Evolutionary conservation across 352 stramenopile genomes (phyloP).

Genomic region (Pythium sukuiense): DNA sequence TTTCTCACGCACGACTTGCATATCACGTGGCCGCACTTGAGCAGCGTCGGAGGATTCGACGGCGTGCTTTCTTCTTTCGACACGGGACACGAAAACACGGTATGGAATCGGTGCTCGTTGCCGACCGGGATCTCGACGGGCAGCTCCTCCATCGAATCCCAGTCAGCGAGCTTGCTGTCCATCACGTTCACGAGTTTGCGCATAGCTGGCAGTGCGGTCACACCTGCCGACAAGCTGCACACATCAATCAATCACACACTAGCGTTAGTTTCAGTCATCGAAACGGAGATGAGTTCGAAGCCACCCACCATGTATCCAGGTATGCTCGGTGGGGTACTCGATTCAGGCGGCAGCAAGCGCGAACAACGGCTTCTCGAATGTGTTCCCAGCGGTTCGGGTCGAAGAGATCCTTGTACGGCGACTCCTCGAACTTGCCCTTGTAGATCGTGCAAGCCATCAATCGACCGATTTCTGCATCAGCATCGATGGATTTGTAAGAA

Average conservation of each 20-base stretch:
- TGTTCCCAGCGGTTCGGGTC: conserved; percentile 65
- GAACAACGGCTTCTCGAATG: conserved; percentile 67
- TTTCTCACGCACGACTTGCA: conserved; percentile 78
- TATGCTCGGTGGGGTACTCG: conserved; percentile 72
- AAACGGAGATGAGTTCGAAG: too few relatives aligned
- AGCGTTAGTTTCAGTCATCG: background rate
- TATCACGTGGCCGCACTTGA: conserved; percentile 88
- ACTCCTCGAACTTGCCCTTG: conserved; percentile 68
- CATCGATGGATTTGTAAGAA: background rate
- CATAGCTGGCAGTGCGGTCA: conserved; percentile 73
- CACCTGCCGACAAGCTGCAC: conserved; percentile 61
- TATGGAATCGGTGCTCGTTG: conserved; percentile 85
- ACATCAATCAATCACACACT: background rate
- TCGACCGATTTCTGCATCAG: conserved; percentile 52
- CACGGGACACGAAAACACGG: conserved; percentile 85
- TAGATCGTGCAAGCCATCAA: conserved; percentile 85
- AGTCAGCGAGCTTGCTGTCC: conserved; percentile 73
- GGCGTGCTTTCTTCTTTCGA: conserved; percentile 87
- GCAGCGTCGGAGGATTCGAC: conserved; percentile 78
- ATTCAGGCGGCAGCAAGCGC: conserved; percentile 71
- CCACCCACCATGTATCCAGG: conserved; percentile 63
- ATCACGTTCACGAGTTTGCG: conserved; percentile 81
- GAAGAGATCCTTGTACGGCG: conserved; percentile 81
- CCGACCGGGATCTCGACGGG: conserved; percentile 80
- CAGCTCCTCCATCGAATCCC: conserved; percentile 70